Evolutionary conservation across 352 stramenopile genomes (phyloP).

Genomic region (Phytophthora pseudosyringae): DNA sequence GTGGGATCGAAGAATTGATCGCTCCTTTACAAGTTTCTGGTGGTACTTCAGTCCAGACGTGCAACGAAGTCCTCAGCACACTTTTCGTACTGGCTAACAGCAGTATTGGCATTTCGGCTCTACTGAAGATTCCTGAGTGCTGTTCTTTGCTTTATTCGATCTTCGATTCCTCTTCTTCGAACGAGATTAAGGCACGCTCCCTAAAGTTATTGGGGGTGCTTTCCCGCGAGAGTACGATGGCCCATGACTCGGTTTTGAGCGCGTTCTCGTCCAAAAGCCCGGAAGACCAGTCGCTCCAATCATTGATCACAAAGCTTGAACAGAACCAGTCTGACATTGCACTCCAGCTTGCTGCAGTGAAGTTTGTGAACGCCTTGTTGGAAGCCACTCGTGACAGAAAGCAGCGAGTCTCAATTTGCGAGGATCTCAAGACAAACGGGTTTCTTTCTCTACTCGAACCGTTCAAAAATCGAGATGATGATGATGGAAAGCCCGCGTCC

Average conservation of each 20-base stretch:
- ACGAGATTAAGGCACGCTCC: slow-evolving; percentile 31
- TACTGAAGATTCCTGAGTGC: slow-evolving; percentile 41
- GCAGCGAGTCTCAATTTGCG: slow-evolving; percentile 42
- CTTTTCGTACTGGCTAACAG: slow-evolving; percentile 57
- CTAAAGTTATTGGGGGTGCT: slow-evolving; percentile 36
- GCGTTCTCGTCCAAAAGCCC: slow-evolving; percentile 27
- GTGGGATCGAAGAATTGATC: slow-evolving; percentile 51
- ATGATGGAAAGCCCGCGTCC: neutral
- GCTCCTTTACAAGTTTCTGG: slow-evolving; percentile 41
- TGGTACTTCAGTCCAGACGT: slow-evolving; percentile 25
- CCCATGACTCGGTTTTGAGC: slow-evolving; percentile 37
- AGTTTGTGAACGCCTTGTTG: slow-evolving; percentile 58
- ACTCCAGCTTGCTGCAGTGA: slow-evolving; percentile 42
- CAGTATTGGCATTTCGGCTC: slow-evolving; percentile 32
- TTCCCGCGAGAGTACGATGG: slow-evolving; percentile 38
- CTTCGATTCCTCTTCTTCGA: slow-evolving; percentile 32
- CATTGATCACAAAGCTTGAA: slow-evolving; percentile 37
- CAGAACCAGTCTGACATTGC: slow-evolving; percentile 34
- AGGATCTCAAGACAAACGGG: slow-evolving; percentile 46
- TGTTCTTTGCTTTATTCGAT: slow-evolving; percentile 37
- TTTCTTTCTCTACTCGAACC: slow-evolving; percentile 44
- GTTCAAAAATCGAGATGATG: slow-evolving; percentile 15
- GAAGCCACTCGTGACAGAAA: slow-evolving; percentile 36
- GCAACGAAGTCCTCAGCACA: slow-evolving; percentile 53
- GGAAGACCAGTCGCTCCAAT: slow-evolving; percentile 30